Base-by-base conservation (phyloP, 345 rosid species). In the Citropsis articulata region DNA sequence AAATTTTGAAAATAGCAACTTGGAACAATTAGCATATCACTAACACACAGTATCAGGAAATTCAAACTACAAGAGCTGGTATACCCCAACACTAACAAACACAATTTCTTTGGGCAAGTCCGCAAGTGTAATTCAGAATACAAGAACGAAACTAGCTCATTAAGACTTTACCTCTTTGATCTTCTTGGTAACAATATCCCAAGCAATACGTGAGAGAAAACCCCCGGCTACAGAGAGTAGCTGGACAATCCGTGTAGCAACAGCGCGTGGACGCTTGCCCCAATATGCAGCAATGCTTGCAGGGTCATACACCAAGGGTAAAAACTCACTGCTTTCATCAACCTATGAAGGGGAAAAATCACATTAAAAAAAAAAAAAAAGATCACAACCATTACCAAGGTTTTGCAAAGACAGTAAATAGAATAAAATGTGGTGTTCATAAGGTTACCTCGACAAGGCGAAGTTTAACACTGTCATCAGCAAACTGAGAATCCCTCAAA, bases 241-340 rank as follows among this genome's bases (percentile, higher is more conserved):
- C 80, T 95, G 99, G 57, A 93, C 80, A 85, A 83, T 71, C n/a
- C 98, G 87, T 30, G 94, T 92, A 31, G 92, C 97, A 82, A 95
- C 98, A 16, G 98, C 97, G 59, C 91, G 94, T 2, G 98, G 98
- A 4, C 98, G 91, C 81, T 91, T 95, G n/a, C 98, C 99, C 99
- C 99, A 95, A 35, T 92, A 93, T 22, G 89, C 91, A 74, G 98
- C 82, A 69, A 95, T 95, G 84, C 83, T 93, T 74, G 86, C 93
- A 69, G 99, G 98, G 74, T 93, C 99, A 83, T 95, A 95, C 22
- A 87, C 98, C 89, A 89, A 62, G 28, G 99, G 99, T 66, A 95
- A 89, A 84, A 90, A 93, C 87, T 95, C 94, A 81, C 94, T 91
- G 88, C 93, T 92, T 82, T 90, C 99, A 78, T 93, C 96, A 42